Conservation (phyloP, 2,329 filamentous ascomycete genomes). For the Corniculantispora saksenae region DNA sequence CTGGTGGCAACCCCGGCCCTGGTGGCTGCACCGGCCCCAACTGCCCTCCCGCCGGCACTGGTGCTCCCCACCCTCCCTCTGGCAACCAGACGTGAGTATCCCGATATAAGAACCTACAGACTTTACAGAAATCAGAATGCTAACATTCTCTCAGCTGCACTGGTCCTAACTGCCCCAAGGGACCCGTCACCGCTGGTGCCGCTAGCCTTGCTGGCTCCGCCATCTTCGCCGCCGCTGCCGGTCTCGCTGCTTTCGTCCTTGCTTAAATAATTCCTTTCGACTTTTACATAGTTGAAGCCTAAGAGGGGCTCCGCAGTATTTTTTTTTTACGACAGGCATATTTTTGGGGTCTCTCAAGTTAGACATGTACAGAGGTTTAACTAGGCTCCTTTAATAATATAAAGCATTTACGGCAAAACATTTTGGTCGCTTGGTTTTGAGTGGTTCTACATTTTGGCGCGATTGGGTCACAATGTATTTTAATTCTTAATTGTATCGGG, state of each 20-base stretch:
- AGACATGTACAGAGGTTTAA: conserved; percentile 41
- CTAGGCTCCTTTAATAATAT: conserved; percentile 36
- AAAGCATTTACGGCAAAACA: conserved; percentile 22
- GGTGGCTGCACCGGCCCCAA: conserved; percentile 24
- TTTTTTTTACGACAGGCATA: conserved; percentile 37
- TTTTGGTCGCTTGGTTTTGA: conserved; percentile 11
- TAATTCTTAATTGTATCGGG: conserved; percentile 49
- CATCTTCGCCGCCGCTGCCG: conserved; percentile 55
- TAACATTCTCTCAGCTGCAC: conserved; percentile 27
- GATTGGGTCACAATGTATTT: conserved; percentile 37
- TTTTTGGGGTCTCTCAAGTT: conserved; percentile 31
- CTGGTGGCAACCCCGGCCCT: conserved; percentile 27
- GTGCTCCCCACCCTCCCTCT: conserved; percentile 12
- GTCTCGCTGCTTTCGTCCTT: conserved; percentile 55
- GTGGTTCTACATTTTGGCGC: conserved; percentile 21
- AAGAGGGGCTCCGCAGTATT: conserved; percentile 39
- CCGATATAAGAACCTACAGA: neutral
- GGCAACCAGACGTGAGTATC: conserved; percentile 39
- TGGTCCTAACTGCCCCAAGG: conserved; percentile 25
- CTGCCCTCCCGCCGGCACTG: conserved; percentile 39
- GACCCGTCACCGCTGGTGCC: conserved; percentile 52
- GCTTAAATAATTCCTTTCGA: conserved; percentile 48
- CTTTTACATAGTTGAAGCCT: conserved; percentile 40
- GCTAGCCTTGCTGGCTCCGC: conserved; percentile 54
- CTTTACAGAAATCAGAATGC: neutral